Conservation (phyloP, 768 basidiomycete species). For the Mycena leptocephala region DNA sequence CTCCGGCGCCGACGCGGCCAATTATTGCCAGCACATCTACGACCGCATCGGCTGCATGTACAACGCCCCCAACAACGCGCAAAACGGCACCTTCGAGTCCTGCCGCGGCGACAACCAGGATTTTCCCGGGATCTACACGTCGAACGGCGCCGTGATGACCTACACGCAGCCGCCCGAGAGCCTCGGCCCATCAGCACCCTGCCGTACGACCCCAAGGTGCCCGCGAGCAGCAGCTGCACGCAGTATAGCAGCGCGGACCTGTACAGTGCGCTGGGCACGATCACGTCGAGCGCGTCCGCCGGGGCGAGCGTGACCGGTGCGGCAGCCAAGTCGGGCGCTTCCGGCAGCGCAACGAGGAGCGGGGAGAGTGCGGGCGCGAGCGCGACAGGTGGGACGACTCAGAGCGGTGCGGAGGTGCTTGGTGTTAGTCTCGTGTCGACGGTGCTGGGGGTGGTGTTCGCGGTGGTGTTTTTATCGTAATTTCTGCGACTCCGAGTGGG, state of each 20-base stretch:
- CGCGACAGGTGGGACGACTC: neutral
- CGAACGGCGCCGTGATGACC: conserved; percentile 52
- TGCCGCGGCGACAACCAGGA: conserved; percentile 80
- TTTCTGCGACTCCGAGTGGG: neutral
- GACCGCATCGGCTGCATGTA: conserved; percentile 84
- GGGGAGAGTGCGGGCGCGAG: conserved; percentile 9
- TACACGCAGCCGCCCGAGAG: conserved; percentile 63
- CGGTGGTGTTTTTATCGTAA: conserved; percentile 41
- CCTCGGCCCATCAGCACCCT: conserved; percentile 59
- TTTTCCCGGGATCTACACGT: conserved; percentile 67
- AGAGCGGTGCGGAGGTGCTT: conserved; percentile 13
- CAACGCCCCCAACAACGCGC: conserved; percentile 79
- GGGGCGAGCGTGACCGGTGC: neutral
- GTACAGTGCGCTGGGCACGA: conserved; percentile 41
- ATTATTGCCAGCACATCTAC: conserved; percentile 80
- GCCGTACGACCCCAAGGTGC: conserved; percentile 60
- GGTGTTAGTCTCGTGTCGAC: conserved; percentile 8
- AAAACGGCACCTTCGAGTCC: conserved; percentile 72
- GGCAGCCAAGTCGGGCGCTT: neutral
- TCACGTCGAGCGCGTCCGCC: neutral
- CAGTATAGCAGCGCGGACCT: conserved; percentile 48
- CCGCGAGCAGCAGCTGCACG: conserved; percentile 57
- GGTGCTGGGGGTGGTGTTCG: conserved; percentile 36
- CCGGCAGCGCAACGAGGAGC: neutral
- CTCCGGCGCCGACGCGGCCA: conserved; percentile 59